phyloP scores from a whole-genome alignment of 1,284 basidiomycete species.

The Boletus smithii region DNA sequence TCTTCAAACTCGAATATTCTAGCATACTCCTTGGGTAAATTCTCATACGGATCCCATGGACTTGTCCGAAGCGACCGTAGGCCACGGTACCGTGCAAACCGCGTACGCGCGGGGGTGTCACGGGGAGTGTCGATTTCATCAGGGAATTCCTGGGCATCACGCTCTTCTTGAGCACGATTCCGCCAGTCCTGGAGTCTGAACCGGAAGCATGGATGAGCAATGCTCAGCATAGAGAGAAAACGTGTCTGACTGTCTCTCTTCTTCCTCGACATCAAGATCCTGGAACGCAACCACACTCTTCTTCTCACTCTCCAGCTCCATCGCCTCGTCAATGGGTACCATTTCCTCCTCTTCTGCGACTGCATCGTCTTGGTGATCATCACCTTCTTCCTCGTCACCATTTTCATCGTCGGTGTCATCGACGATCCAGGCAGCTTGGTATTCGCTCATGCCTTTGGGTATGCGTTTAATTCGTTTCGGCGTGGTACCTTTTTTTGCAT shows the following conservation, averaged over 20 bases:
- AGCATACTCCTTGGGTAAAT: slow-evolving; percentile 91
- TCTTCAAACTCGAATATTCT: slow-evolving; percentile 97
- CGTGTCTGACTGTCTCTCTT: slow-evolving; percentile 70
- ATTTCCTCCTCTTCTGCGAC: slow-evolving; percentile 43
- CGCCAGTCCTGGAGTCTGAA: slow-evolving; percentile 68
- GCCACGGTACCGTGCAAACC: slow-evolving; percentile 93
- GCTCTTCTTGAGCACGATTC: slow-evolving; percentile 64
- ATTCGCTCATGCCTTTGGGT: slow-evolving; percentile 89
- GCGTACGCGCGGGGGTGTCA: slow-evolving; percentile 77
- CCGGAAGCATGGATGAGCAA: slow-evolving; percentile 10
- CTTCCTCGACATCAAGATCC: slow-evolving; percentile 80
- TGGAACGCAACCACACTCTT: slow-evolving; percentile 59
- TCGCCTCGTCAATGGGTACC: slow-evolving; percentile 46
- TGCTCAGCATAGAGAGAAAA: background rate
- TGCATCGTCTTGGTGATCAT: slow-evolving; percentile 33
- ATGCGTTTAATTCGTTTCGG: slow-evolving; percentile 73
- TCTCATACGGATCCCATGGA: slow-evolving; percentile 97
- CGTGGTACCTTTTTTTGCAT: slow-evolving; percentile 64
- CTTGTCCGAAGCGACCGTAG: slow-evolving; percentile 91
- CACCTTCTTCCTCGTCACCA: slow-evolving; percentile 36
- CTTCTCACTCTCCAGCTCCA: slow-evolving; percentile 58
- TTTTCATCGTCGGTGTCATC: slow-evolving; percentile 77
- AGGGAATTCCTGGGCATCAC: slow-evolving; percentile 83
- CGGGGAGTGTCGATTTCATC: slow-evolving; percentile 98
- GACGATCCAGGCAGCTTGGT: slow-evolving; percentile 91